phyloP scores from a whole-genome alignment of 192 early-diverging fungal genomes.

The Backusella tarrabulga region DNA sequence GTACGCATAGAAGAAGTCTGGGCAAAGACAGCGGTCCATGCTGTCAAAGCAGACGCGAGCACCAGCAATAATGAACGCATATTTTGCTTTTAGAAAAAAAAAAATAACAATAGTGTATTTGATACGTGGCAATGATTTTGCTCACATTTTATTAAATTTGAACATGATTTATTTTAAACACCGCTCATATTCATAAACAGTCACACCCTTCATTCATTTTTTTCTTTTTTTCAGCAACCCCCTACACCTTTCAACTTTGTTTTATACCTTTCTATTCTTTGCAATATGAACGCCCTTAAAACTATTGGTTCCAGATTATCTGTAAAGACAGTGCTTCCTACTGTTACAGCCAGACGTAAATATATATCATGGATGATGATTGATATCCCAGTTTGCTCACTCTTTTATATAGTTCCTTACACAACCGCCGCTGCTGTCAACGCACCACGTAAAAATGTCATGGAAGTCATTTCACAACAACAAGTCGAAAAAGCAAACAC shows the following conservation, averaged over 20 bases:
- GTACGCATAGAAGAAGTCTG: neutral
- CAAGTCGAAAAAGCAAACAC: conserved; percentile 53
- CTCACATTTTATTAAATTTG: neutral
- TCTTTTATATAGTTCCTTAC: neutral
- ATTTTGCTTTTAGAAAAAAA: neutral
- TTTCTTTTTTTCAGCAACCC: neutral
- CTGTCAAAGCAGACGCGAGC: neutral
- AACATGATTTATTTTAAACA: neutral
- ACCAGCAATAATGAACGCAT: conserved; percentile 9
- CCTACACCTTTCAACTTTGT: neutral
- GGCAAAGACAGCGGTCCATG: conserved; percentile 1
- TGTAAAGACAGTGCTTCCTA: neutral
- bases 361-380: neutral
- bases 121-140: neutral
- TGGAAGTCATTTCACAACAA: conserved; percentile 66
- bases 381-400: neutral
- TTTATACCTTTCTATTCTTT: neutral
- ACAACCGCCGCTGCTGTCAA: conserved; percentile 14
- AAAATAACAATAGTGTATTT: neutral
- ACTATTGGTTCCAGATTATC: neutral
- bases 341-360: conserved; percentile 6
- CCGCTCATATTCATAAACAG: neutral
- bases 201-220: neutral
- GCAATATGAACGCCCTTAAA: conserved; percentile 16
- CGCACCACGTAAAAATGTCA: conserved; percentile 49